Evolutionary conservation across 495 filamentous ascomycete genomes (phyloP).

Genomic region (Aspergillus wentii): DNA sequence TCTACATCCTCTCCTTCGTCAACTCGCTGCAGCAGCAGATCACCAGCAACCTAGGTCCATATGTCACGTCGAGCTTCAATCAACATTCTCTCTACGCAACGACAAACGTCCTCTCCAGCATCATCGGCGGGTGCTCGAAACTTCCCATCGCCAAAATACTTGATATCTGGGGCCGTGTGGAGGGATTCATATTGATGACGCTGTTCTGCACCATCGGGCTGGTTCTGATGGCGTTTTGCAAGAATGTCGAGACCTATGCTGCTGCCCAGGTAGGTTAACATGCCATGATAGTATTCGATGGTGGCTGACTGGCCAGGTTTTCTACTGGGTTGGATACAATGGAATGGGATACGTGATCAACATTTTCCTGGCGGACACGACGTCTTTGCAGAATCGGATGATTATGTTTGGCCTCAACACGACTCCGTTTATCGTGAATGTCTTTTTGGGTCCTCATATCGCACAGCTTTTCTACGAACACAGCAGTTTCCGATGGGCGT

Average conservation of each 20-base stretch:
- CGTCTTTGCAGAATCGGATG: conserved; percentile 52
- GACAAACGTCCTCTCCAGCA: conserved; percentile 15
- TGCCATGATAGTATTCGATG: neutral
- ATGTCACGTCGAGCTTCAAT: conserved; percentile 18
- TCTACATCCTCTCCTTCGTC: conserved; percentile 12
- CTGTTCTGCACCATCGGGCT: conserved; percentile 10
- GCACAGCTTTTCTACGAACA: conserved; percentile 40
- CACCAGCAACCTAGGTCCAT: conserved; percentile 10
- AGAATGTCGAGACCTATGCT: conserved; percentile 30
- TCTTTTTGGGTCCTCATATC: conserved; percentile 22
- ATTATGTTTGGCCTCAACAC: conserved; percentile 53
- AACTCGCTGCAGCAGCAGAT: conserved; percentile 6
- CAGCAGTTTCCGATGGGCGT: conserved; percentile 55
- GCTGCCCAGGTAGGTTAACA: conserved; percentile 32
- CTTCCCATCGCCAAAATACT: conserved; percentile 56
- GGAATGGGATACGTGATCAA: conserved; percentile 51
- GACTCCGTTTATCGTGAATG: conserved; percentile 49
- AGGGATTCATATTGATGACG: conserved; percentile 38
- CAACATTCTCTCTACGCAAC: conserved; percentile 16
- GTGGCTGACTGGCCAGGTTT: conserved; percentile 15
- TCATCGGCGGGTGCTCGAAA: conserved; percentile 56
- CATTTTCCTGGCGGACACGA: conserved; percentile 59
- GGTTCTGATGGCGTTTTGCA: conserved; percentile 31
- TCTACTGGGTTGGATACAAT: conserved; percentile 51
- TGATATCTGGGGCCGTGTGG: conserved; percentile 52